Evolutionary conservation across 345 rosid species (phyloP).

Genomic region (Bretschneidera sinensis): DNA sequence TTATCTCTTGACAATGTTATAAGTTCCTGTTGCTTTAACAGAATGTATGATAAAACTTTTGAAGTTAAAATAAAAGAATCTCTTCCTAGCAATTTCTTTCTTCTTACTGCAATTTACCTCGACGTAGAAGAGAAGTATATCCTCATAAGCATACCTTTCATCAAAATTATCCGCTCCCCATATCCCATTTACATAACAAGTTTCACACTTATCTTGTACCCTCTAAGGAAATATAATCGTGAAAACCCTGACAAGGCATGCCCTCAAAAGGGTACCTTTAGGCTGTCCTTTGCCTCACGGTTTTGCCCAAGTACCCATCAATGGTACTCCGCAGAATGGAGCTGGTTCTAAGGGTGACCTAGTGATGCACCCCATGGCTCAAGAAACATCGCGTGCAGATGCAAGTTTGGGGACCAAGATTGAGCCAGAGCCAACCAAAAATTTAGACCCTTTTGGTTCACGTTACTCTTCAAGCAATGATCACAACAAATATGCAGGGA

Average conservation of each 20-base stretch:
- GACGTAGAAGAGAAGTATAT: constrained; percentile 26
- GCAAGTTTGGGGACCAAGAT: not conserved
- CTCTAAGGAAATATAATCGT: constrained; percentile 1
- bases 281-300: constrained; percentile 14
- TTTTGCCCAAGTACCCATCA: not conserved
- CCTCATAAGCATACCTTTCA: not conserved
- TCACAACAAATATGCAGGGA: not conserved
- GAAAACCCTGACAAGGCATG: constrained; percentile 21
- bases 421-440: not conserved
- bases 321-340: not conserved
- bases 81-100: not conserved
- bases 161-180: no score
- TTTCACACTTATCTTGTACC: no score
- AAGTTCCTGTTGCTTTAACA: not conserved
- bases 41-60: no score
- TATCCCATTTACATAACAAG: not conserved
- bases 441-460: not conserved
- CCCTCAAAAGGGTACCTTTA: constrained; percentile 29
- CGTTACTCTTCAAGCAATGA: no score
- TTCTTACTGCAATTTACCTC: constrained; percentile 4
- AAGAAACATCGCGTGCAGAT: constrained; percentile 1
- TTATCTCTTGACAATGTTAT: not conserved
- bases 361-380: constrained; percentile 1
- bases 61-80: no score
- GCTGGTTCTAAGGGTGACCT: not conserved